Evolutionary conservation across 108 stramenopile species (phyloP).

Genomic region (Licmophora abbreviata): DNA sequence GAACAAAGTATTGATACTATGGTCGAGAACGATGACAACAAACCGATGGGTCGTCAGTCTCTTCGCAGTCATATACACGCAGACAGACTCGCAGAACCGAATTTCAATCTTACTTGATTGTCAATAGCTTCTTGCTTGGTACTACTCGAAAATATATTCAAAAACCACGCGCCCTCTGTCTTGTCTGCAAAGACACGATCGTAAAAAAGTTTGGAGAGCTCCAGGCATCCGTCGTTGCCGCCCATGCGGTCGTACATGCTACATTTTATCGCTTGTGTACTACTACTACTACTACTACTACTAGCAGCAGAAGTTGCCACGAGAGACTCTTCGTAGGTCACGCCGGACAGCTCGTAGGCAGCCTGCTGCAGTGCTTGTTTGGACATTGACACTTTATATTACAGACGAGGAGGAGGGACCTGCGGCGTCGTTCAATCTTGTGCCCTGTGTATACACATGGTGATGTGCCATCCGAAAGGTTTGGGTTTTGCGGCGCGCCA

Average conservation of each 20-base stretch:
- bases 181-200: conserved; percentile 58
- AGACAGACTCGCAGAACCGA: background rate
- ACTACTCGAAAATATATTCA: conserved; percentile 66
- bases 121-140: conserved; percentile 71
- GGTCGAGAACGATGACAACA: background rate
- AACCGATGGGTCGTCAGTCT: background rate
- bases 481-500: too few relatives aligned
- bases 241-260: conserved; percentile 57
- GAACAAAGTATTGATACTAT: conserved; percentile 61
- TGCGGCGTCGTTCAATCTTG: too few relatives aligned
- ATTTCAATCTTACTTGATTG: conserved; percentile 34
- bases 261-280: conserved; percentile 32
- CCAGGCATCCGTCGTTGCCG: conserved; percentile 29
- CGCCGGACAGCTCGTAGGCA: conserved; percentile 23
- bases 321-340: conserved; percentile 32
- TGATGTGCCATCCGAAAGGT: too few relatives aligned
- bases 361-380: conserved; percentile 31
- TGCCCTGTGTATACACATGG: too few relatives aligned
- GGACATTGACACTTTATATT: too few relatives aligned
- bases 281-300: too few relatives aligned
- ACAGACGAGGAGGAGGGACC: too few relatives aligned
- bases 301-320: too few relatives aligned
- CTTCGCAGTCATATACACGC: background rate
- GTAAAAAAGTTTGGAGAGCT: conserved; percentile 54
- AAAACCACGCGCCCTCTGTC: conserved; percentile 45